Evolutionary conservation across 768 basidiomycete genomes (phyloP).

Genomic region (Hysterangium stoloniferum): DNA sequence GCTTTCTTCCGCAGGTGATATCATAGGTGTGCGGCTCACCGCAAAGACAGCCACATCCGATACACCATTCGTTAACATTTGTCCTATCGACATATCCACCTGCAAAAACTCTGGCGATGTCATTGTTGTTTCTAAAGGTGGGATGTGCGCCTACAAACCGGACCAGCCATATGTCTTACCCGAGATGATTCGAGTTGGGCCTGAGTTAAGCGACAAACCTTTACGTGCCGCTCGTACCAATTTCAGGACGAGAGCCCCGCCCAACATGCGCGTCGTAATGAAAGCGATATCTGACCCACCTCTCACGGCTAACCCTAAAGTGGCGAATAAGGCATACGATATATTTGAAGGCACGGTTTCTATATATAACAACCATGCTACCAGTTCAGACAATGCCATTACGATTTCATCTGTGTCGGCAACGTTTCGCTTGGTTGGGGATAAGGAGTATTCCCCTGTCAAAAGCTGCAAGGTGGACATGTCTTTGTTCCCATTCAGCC

Average conservation of each 20-base stretch:
- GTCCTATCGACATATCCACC: constrained; percentile 30
- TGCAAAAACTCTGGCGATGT: constrained; percentile 30
- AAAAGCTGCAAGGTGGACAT: constrained; percentile 21
- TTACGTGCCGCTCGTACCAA: constrained; percentile 28
- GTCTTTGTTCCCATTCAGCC: constrained; percentile 24
- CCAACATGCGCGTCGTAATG: constrained; percentile 27
- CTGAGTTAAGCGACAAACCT: constrained; percentile 26
- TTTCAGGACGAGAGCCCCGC: constrained; percentile 30
- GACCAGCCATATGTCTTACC: constrained; percentile 28
- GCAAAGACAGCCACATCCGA: constrained; percentile 31
- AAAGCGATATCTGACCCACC: constrained; percentile 31
- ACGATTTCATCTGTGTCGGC: constrained; percentile 29
- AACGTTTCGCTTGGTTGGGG: constrained; percentile 30
- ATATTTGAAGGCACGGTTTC: constrained; percentile 29
- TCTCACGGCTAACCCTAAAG: constrained; percentile 27
- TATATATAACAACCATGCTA: constrained; percentile 32
- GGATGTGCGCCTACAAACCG: constrained; percentile 30
- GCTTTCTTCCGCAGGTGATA: constrained; percentile 28
- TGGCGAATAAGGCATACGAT: constrained; percentile 21
- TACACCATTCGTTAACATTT: constrained; percentile 28
- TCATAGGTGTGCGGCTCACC: constrained; percentile 29
- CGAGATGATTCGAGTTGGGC: constrained; percentile 25
- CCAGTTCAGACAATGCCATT: constrained; percentile 26
- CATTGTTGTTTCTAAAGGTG: constrained; percentile 29
- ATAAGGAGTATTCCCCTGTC: constrained; percentile 26